Evolutionary conservation across 2,329 filamentous ascomycete species (phyloP), one percentile per base, ranked within the genome.

Genomic region (Pseudocercospora pini-densiflorae): DNA sequence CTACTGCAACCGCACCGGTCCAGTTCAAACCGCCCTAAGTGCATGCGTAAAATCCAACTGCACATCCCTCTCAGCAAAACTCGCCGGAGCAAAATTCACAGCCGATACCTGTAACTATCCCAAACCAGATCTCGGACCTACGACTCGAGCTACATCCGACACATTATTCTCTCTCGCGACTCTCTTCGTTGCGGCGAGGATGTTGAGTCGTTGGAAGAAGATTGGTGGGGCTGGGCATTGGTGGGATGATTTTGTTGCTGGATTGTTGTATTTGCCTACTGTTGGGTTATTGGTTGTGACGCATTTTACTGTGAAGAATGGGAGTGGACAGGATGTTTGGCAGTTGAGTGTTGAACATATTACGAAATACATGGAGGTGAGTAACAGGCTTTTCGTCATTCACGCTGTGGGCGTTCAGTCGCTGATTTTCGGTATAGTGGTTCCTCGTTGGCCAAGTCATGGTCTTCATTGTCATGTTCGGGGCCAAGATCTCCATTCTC

Each of bases 281-380:
- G 55, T 67, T 6, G 62, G 53, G 53, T 67, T 69, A 59, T 68
- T 71, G 43, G 51, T 69, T 10, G 69, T 65, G 12, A 63, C 69
- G 10, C 65, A 67, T 31, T 61, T 68, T 27, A 60, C 68, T 29
- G 53, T 71, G 43, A 12, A 14, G 31, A 55, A 62, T 19, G 60
- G 60, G 23, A 54, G 45, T 36, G 60, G 60, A 16, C 60, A 62
- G 29, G 60, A 62, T 62, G 24, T 62, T n/a, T 62, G 31, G 47
- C 29, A 54, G 16, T 36, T 62, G 29, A 23, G 9, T 24, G 45
- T 51, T 12, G 19, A 19, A 6, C 19, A 27, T 21, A 21, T 62
- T 2, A 54, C 19, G 21, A 62, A 23, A 16, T 62, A 55, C 40
- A 54, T 62, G 29, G 40, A 62, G 60, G 60, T 62, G 5, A 61